Base-by-base conservation (phyloP, 2,329 filamentous ascomycete species). In the Penicillium occitanis region DNA sequence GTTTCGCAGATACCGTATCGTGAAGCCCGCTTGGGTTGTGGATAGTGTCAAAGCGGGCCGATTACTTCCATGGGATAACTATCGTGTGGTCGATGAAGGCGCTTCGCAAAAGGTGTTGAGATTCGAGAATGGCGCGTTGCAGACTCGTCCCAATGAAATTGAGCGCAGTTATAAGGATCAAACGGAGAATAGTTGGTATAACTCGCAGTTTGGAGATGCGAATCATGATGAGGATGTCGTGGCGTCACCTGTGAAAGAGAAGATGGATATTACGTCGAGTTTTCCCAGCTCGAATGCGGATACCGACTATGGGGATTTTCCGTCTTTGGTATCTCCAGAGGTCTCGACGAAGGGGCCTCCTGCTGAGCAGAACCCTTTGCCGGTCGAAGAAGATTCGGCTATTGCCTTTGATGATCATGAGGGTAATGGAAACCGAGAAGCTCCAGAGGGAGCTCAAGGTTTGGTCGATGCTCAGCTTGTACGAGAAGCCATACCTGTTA, bases 21-120 rank as follows among this genome's bases (percentile, higher is more conserved):
- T 97, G 61, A 97, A 95, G 77, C 95, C 95, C 0, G 89, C 92
- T 22, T 99, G 95, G 95, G 87, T 99, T 2, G 89, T 92, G 14
- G 94, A 99, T 71, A 97, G 93, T 68, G 87, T 98, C 55, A 84
- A 87, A 66, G 91, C 91, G 6, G 92, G 92, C 5, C 90, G 87
- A 72, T 79, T 97, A 53, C 82, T 98, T 33, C 90, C 94, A 0
- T 99, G 96, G 95, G 85, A 90, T 67, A 83, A 88, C 13, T 99
- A 95, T 74, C 87, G 92, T 35, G 88, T 97, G 0, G 81, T 97
- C 3, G 91, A 95, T 70, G 92, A 97, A 76, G 93, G 92, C 0
- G 87, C 89, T 0, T 87, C 88, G 10, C 95, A 99, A 78, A 92
- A 91, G 71, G 85, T 93, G 1, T 81, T 99, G 17, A 84, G 82